Base-by-base conservation (phyloP, 495 filamentous ascomycete genomes). In the Podospora fimiseda region DNA sequence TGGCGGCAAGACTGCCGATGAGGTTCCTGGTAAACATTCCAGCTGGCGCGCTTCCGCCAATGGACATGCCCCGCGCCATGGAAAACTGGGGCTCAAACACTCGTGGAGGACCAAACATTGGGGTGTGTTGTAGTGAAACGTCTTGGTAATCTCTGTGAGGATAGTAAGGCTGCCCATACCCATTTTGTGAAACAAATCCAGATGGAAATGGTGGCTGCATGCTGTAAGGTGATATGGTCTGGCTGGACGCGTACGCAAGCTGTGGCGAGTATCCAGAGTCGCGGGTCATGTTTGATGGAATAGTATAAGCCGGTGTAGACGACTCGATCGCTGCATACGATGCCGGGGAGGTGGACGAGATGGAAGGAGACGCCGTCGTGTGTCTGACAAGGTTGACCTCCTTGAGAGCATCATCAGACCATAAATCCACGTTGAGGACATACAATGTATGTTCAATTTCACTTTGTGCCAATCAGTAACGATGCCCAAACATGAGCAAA, bases 11-110 rank as follows among this genome's bases (percentile, higher is more conserved):
- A 64, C 89, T 95, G 14, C 93, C 93, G 53, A 98, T 97, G 41
- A 98, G 80, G 62, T 98, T 98, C 46, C 93, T 73, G 0, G 93
- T 96, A 70, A 93, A 97, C 90, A 96, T 96, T 62, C 90, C 91
- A 30, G 82, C 80, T 0, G 86, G 86, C 23, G 64, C 63, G 46
- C 55, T 64, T 13, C 60, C 62, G 37, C 58, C 69, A 24, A 75
- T 65, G 50, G 65, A 70, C 58, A 72, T 57, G 6, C 70, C 69
- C 42, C 69, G 60, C 19, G 38, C 51, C 6, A 11, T 33, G 60
- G 56, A 36, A 46, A 36, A 13, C 27, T 49, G 46, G 33, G 56
- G 38, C 7, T 64, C 65, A 24, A 61, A 68, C 22, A 55, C 54
- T 5, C 63, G 52, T 8, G 64, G 57, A 9, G 59, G 58, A 3